phyloP scores from a whole-genome alignment of 176 grass and related monocot genomes.

The Lolium rigidum region DNA sequence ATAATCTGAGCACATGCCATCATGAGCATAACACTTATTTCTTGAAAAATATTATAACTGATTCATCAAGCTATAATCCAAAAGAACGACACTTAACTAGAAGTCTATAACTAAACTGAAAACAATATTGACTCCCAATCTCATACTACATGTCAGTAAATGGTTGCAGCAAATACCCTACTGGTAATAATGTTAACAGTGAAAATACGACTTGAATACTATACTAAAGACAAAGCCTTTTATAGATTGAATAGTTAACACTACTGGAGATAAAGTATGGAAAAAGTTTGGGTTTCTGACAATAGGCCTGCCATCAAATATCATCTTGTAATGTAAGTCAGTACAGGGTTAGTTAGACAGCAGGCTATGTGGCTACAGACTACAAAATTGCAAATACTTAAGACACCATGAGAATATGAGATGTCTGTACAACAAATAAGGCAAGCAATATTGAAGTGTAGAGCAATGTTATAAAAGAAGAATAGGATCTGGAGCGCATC shows the following conservation, averaged over 20 bases:
- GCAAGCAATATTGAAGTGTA: neutral
- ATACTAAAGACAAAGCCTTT: neutral
- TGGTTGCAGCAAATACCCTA: neutral
- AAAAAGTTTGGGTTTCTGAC: neutral
- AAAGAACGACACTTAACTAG: neutral
- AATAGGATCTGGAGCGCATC: neutral
- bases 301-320: neutral
- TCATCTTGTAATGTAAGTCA: slow-evolving; percentile 4
- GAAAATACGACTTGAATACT: neutral
- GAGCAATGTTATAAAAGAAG: neutral
- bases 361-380: neutral
- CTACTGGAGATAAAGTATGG: neutral
- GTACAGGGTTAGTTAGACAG: too few species aligned
- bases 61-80: slow-evolving; percentile 17
- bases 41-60: neutral
- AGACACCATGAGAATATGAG: neutral
- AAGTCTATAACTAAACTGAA: neutral
- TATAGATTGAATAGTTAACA: neutral
- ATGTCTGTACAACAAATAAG: slow-evolving; percentile 21
- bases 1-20: neutral
- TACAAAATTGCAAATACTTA: neutral
- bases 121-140: neutral
- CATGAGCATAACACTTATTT: neutral
- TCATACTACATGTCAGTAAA: slow-evolving; percentile 15
- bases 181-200: neutral